phyloP scores from a whole-genome alignment of 768 basidiomycete genomes.

The Lyophyllum semitale region DNA sequence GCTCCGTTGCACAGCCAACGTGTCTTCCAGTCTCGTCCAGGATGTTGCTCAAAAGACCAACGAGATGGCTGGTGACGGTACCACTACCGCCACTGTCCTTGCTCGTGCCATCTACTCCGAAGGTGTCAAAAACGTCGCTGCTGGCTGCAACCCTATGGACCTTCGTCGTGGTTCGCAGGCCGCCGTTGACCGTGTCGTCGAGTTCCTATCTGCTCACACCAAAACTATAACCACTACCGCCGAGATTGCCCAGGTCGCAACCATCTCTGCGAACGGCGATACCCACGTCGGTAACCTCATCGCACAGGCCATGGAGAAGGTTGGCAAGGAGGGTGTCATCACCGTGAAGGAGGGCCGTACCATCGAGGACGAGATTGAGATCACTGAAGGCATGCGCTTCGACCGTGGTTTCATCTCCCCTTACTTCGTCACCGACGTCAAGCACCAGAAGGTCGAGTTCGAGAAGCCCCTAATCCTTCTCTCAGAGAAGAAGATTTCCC shows the following conservation, averaged over 20 bases:
- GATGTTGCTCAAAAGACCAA: constrained; percentile 97
- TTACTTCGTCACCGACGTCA: constrained; percentile 98
- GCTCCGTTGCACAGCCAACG: background rate
- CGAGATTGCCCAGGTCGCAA: constrained; percentile 99
- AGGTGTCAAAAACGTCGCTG: constrained; percentile 98
- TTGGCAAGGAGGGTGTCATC: constrained; percentile 99
- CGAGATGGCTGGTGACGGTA: constrained; percentile 96
- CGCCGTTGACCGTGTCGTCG: constrained; percentile 93
- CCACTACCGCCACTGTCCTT: constrained; percentile 96
- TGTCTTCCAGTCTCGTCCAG: constrained; percentile 71
- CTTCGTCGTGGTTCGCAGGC: constrained; percentile 97
- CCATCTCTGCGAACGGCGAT: constrained; percentile 85
- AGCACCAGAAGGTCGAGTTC: constrained; percentile 92
- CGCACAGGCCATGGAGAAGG: constrained; percentile 99
- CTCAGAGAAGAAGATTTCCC: constrained; percentile 97
- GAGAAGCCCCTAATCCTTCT: constrained; percentile 95
- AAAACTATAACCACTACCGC: constrained; percentile 95
- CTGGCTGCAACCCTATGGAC: constrained; percentile 99
- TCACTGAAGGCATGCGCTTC: constrained; percentile 99
- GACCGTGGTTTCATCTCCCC: constrained; percentile 98
- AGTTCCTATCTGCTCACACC: constrained; percentile 85
- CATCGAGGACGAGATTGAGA: constrained; percentile 98
- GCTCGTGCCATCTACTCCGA: constrained; percentile 97
- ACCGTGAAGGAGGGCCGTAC: constrained; percentile 99
- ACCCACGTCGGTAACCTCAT: constrained; percentile 91